Conservation (phyloP, 306 rosid genomes). For the Sindora glabra region DNA sequence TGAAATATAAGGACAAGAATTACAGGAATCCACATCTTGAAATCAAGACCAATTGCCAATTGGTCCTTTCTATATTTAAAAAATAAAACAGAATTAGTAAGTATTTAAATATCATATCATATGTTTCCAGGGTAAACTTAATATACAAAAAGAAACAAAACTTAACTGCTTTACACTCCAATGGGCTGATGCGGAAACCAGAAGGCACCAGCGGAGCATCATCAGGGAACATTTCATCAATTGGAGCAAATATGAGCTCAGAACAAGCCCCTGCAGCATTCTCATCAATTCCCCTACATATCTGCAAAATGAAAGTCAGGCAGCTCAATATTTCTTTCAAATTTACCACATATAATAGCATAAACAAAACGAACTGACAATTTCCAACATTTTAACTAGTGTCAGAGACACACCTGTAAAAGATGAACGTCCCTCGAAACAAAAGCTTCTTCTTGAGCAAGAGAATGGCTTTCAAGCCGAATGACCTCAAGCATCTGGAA, state of each 20-base stretch:
- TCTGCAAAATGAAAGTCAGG: slow-evolving; percentile 28
- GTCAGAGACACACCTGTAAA: slow-evolving; percentile 57
- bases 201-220: slow-evolving; percentile 88
- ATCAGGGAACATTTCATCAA: slow-evolving; percentile 85
- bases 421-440: slow-evolving; percentile 89
- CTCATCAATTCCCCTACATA: slow-evolving; percentile 78
- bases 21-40: background rate
- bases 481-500: slow-evolving; percentile 85
- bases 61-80: too few species aligned
- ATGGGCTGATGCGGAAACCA: slow-evolving; percentile 86
- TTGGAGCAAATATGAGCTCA: slow-evolving; percentile 86
- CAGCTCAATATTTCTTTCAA: background rate
- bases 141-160: slow-evolving; percentile 9
- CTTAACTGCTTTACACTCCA: slow-evolving; percentile 94
- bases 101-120: too few species aligned
- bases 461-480: slow-evolving; percentile 89
- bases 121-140: background rate
- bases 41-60: too few species aligned
- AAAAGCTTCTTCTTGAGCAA: slow-evolving; percentile 83
- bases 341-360: too few species aligned
- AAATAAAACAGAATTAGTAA: too few species aligned
- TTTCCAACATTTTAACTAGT: background rate
- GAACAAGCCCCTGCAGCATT: slow-evolving; percentile 75
- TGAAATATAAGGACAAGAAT: slow-evolving; percentile 15
- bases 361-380: too few species aligned